A percentile compares a stretch with the other conserved stretches of the same genome.
These are phyloP conservation scores for Filobasidium uniguttulatum DNA, from an alignment of 1,284 basidiomycete species.

Conservation along the genomic window DNA sequence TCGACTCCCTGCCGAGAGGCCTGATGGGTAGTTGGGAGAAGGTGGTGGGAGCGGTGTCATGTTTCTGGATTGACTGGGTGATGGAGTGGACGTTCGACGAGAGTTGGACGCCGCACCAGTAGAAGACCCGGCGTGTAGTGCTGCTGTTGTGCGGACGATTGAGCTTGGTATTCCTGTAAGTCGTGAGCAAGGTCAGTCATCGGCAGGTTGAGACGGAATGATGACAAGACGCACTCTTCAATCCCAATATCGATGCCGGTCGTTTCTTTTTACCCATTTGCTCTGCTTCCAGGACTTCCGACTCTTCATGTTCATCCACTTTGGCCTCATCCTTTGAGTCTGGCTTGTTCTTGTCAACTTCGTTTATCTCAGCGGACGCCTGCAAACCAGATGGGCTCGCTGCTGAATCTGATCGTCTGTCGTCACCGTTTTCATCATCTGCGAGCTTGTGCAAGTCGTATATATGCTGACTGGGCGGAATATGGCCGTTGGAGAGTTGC, in stretches of 20 bases:
- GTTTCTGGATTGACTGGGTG: too few relatives aligned
- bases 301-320: too few relatives aligned
- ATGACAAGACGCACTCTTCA: slow-evolving; percentile 1
- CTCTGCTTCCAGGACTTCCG: not conserved
- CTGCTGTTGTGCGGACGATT: not conserved
- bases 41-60: too few relatives aligned
- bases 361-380: too few relatives aligned
- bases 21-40: too few relatives aligned
- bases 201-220: not conserved
- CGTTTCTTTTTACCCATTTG: not conserved
- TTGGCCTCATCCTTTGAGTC: too few relatives aligned
- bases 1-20: too few relatives aligned
- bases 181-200: not conserved
- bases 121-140: not conserved
- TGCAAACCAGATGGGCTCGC: too few relatives aligned
- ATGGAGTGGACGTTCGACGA: not conserved
- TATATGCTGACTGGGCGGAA: not conserved
- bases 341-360: too few relatives aligned
- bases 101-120: not conserved
- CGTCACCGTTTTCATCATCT: not conserved
- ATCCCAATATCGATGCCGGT: not conserved
- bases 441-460: not conserved
- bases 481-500: too few relatives aligned
- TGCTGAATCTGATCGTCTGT: not conserved
- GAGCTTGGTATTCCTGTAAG: not conserved